A percentile compares a stretch with the other conserved stretches of the same genome.
These are phyloP conservation scores for Margaritispora aquatica DNA, from an alignment of 495 filamentous ascomycete genomes.

Conservation along the genomic window DNA sequence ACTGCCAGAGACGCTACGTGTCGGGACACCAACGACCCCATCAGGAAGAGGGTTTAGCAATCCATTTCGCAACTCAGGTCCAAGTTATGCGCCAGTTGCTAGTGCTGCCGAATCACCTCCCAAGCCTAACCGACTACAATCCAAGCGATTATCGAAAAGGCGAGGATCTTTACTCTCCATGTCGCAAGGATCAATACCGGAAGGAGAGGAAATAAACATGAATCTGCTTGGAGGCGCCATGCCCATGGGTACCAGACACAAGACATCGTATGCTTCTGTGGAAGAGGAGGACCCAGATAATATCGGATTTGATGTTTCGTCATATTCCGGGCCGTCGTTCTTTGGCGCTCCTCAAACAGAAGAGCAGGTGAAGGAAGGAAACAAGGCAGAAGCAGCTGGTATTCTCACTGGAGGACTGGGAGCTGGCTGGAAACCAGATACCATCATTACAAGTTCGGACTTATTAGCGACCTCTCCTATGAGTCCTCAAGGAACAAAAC, in stretches of 20 bases:
- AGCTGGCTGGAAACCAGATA: slow-evolving; percentile 33
- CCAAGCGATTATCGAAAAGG: slow-evolving; percentile 6
- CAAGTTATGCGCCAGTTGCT: slow-evolving; percentile 10
- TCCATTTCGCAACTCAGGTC: slow-evolving; percentile 10
- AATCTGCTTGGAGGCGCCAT: slow-evolving; percentile 14
- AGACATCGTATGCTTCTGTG: slow-evolving; percentile 12
- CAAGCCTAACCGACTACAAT: background rate
- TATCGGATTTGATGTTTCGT: slow-evolving; percentile 18
- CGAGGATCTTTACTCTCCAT: slow-evolving; percentile 10
- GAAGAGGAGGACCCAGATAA: slow-evolving; percentile 17
- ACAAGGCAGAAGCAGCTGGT: slow-evolving; percentile 32
- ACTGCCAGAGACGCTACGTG: slow-evolving; percentile 13
- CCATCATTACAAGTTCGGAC: slow-evolving; percentile 33
- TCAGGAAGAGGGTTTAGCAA: slow-evolving; percentile 6
- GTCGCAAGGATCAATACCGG: slow-evolving; percentile 17
- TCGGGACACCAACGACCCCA: slow-evolving; percentile 7
- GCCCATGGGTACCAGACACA: slow-evolving; percentile 13
- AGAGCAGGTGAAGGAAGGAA: slow-evolving; percentile 9
- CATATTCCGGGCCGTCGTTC: slow-evolving; percentile 3
- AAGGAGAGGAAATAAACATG: slow-evolving; percentile 23
- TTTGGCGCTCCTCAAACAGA: slow-evolving; percentile 18
- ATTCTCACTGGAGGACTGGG: slow-evolving; percentile 44
- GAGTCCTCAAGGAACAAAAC: slow-evolving; percentile 23
- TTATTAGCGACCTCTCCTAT: slow-evolving; percentile 33
- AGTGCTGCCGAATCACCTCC: background rate